Evolutionary conservation across 768 basidiomycete genomes (phyloP).

Genomic region (Tylopilus vinaceipallidus): DNA sequence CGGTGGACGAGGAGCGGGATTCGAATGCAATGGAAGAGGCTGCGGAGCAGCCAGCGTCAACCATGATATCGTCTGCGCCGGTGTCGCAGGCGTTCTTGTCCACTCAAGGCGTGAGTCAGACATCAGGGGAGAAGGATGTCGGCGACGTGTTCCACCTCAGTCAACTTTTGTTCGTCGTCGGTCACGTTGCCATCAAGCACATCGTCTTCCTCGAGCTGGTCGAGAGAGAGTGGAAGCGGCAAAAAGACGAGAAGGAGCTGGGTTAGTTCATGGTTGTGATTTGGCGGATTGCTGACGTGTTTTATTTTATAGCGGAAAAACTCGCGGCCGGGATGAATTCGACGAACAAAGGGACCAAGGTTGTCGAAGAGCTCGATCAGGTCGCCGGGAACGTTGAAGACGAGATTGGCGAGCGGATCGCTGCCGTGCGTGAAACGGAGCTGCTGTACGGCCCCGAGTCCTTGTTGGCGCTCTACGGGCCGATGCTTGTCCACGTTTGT

Average conservation of each 20-base stretch:
- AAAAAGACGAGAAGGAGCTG: conserved; percentile 85
- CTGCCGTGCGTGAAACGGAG: conserved; percentile 80
- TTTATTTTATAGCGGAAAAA: conserved; percentile 60
- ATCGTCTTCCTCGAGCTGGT: conserved; percentile 95
- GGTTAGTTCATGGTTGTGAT: conserved; percentile 44
- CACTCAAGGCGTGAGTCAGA: conserved; percentile 6
- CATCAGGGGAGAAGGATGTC: conserved; percentile 44
- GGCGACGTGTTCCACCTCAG: conserved; percentile 87
- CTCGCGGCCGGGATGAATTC: conserved; percentile 39
- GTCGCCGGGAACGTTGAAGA: conserved; percentile 98
- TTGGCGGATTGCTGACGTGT: neutral
- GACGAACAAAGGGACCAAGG: conserved; percentile 46
- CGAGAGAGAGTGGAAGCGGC: conserved; percentile 93
- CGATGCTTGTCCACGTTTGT: conserved; percentile 87
- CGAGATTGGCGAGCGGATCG: conserved; percentile 93
- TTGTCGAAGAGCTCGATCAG: conserved; percentile 89
- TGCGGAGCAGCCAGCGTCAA: conserved; percentile 34
- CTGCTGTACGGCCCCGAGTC: conserved; percentile 82
- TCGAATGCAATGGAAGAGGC: conserved; percentile 52
- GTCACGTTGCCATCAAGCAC: conserved; percentile 96
- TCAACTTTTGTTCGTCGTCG: conserved; percentile 93
- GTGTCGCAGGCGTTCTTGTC: conserved; percentile 18
- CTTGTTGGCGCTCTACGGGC: conserved; percentile 81
- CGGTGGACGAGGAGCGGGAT: conserved; percentile 32
- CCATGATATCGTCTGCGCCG: too few species aligned